A percentile compares a stretch with the other conserved stretches of the same genome.
These are phyloP conservation scores for Penicillium roqueforti DNA, from an alignment of 495 filamentous ascomycete species.

Conservation along the genomic window DNA sequence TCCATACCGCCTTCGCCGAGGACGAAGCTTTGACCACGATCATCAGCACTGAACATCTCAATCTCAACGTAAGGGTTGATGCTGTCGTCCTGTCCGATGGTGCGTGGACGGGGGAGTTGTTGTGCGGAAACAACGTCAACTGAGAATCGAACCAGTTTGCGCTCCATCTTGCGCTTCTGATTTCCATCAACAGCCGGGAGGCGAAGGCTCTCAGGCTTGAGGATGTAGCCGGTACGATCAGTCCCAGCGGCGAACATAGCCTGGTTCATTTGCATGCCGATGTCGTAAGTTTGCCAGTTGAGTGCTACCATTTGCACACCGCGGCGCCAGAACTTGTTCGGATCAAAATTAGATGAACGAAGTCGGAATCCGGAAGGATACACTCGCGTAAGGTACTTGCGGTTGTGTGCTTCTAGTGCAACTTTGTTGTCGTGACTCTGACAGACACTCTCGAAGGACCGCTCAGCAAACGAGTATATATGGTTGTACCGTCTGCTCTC, in stretches of 20 bases:
- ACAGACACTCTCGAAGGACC: constrained; percentile 72
- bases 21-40: constrained; percentile 65
- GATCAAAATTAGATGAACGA: constrained; percentile 87
- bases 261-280: constrained; percentile 90
- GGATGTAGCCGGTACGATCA: constrained; percentile 84
- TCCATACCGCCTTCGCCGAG: constrained; percentile 65
- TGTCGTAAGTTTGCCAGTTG: constrained; percentile 98
- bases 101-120: constrained; percentile 79
- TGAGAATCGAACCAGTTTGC: constrained; percentile 74
- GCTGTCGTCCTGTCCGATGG: constrained; percentile 61
- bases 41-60: constrained; percentile 90
- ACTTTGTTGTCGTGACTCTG: constrained; percentile 66
- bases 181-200: constrained; percentile 46
- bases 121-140: constrained; percentile 92
- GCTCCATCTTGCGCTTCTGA: constrained; percentile 44
- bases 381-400: constrained; percentile 85
- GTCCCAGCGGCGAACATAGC: constrained; percentile 96
- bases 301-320: constrained; percentile 95
- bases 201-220: constrained; percentile 85
- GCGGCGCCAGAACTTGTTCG: constrained; percentile 84
- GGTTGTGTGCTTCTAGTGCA: constrained; percentile 81
- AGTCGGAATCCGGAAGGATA: constrained; percentile 81
- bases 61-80: constrained; percentile 93
- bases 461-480: constrained; percentile 88
- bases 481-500: constrained; percentile 87